Conservation (phyloP, 352 stramenopile species). For the Aphanomyces euteiches region DNA sequence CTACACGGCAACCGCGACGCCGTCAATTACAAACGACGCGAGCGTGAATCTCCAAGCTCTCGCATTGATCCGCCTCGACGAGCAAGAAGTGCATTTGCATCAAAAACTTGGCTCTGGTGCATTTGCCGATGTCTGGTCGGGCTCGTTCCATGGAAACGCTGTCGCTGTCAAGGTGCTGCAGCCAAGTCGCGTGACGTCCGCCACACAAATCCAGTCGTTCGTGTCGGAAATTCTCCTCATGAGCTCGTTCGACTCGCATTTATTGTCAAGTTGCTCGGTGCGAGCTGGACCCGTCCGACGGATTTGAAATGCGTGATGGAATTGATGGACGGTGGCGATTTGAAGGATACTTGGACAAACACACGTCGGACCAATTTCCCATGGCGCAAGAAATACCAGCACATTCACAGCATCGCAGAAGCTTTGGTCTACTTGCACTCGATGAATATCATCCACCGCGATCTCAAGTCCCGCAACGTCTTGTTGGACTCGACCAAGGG, state of each 20-base stretch:
- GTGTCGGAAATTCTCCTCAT: constrained; percentile 20
- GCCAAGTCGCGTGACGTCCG: constrained; percentile 28
- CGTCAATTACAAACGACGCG: not conserved
- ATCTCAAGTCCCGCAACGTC: constrained; percentile 9
- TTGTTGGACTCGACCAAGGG: constrained; percentile 44
- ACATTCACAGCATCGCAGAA: not conserved
- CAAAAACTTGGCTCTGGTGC: constrained; percentile 52
- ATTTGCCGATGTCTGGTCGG: constrained; percentile 63
- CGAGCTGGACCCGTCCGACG: not conserved
- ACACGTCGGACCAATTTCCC: not conserved
- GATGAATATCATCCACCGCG: not conserved
- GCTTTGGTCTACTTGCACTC: constrained; percentile 1
- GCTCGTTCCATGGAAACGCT: constrained; percentile 56
- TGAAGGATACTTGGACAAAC: not conserved
- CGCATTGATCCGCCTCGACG: too few species aligned
- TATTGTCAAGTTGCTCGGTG: constrained; percentile 1
- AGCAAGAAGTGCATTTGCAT: too few species aligned
- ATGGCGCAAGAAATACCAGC: not conserved
- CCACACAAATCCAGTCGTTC: constrained; percentile 12
- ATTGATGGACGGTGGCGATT: constrained; percentile 5
- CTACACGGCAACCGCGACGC: not conserved
- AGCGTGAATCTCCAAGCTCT: too few species aligned
- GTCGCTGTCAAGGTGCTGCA: constrained; percentile 55
- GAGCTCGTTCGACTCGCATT: not conserved
- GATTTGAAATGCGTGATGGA: constrained; percentile 2